These are phyloP conservation scores for Alternaria consortialis DNA, from an alignment of 2,329 filamentous ascomycete species.

Conservation along the genomic window DNA sequence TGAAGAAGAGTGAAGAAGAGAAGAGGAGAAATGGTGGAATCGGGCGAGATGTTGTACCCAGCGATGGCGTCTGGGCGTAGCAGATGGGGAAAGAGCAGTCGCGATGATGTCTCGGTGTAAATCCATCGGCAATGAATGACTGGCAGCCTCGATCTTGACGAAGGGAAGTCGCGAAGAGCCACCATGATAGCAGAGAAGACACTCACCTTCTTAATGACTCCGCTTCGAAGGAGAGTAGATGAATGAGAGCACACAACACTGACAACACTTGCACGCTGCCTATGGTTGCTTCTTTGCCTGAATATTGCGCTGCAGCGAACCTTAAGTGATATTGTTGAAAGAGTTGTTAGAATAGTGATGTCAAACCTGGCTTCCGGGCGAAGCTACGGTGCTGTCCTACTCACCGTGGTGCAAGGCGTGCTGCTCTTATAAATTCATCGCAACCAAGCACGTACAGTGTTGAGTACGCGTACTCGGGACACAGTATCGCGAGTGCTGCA, in stretches of 20 bases:
- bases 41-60: conserved; percentile 30
- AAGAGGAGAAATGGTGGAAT: conserved; percentile 15
- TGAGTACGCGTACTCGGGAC: conserved; percentile 39
- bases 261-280: conserved; percentile 1
- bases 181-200: conserved; percentile 12
- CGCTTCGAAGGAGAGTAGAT: conserved; percentile 20
- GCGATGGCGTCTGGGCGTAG: conserved; percentile 33
- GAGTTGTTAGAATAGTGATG: conserved; percentile 50
- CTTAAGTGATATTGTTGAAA: conserved; percentile 42
- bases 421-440: conserved; percentile 42
- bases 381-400: conserved; percentile 35
- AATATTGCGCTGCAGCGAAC: conserved; percentile 4
- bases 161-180: conserved; percentile 22
- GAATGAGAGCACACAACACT: conserved; percentile 24
- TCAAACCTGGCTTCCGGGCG: conserved; percentile 30
- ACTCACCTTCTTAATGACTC: conserved; percentile 36
- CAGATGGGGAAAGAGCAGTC: conserved; percentile 41
- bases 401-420: conserved; percentile 33
- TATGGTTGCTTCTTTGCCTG: conserved; percentile 2
- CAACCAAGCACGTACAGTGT: conserved; percentile 28
- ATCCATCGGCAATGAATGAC: conserved; percentile 15
- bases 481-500: conserved; percentile 30
- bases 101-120: conserved; percentile 23
- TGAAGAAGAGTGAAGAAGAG: conserved; percentile 45
- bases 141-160: conserved; percentile 31